phyloP scores from a whole-genome alignment of 305 asterid genomes.

The Solanum hybrid region DNA sequence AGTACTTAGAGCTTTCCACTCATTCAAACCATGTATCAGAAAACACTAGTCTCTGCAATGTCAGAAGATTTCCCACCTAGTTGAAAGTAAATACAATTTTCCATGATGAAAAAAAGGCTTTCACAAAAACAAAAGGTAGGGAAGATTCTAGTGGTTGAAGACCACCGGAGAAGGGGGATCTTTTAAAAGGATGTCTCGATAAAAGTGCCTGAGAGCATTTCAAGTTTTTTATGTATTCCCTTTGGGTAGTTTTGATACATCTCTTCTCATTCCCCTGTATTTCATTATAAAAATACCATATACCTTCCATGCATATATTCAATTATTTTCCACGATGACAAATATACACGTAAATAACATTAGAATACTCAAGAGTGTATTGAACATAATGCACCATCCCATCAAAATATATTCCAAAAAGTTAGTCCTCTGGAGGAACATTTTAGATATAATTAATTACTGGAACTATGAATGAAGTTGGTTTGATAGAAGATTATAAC shows the following conservation, averaged over 20 bases:
- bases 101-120: background rate
- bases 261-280: background rate
- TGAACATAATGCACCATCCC: background rate
- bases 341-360: background rate
- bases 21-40: background rate
- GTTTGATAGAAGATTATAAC: background rate
- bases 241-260: background rate
- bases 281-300: background rate
- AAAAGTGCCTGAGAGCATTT: background rate
- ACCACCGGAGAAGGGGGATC: background rate
- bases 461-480: background rate
- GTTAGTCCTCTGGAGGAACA: background rate
- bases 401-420: background rate
- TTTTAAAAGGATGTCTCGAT: background rate
- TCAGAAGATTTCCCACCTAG: background rate
- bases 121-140: background rate
- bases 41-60: background rate
- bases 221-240: background rate
- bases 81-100: background rate
- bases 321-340: background rate
- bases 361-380: background rate
- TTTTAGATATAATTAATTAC: background rate
- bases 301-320: background rate
- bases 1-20: background rate
- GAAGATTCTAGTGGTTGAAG: background rate